These are phyloP conservation scores for Tulasnella sp. DNA, from an alignment of 768 basidiomycete species.

Conservation along the genomic window DNA sequence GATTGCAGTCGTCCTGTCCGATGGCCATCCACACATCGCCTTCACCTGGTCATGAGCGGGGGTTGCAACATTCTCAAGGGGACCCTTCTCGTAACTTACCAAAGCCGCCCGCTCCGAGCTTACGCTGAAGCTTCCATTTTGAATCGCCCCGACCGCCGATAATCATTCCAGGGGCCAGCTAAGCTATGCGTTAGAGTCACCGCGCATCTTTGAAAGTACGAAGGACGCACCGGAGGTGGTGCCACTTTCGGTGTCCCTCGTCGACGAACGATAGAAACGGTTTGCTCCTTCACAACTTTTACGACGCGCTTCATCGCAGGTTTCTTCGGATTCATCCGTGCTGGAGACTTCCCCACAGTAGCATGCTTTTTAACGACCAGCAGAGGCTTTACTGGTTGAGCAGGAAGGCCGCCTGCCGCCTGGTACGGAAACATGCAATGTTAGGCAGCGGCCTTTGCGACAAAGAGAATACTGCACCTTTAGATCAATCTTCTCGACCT, in stretches of 20 bases:
- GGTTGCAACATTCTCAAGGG: background rate
- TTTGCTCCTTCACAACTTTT: background rate
- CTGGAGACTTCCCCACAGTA: background rate
- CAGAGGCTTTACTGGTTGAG: background rate
- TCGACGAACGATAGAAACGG: background rate
- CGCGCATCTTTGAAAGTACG: background rate
- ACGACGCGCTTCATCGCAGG: background rate
- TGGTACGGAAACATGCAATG: background rate
- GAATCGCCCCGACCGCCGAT: background rate
- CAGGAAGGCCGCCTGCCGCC: background rate
- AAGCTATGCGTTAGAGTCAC: background rate
- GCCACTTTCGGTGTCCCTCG: background rate
- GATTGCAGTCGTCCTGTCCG: background rate
- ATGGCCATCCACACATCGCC: slow-evolving; percentile 2
- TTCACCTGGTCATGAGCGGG: background rate
- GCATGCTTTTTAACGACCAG: background rate
- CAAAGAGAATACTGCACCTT: background rate
- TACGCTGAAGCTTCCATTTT: background rate
- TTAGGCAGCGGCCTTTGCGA: background rate
- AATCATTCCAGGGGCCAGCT: background rate
- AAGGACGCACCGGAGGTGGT: background rate
- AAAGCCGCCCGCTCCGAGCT: background rate
- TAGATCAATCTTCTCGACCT: background rate
- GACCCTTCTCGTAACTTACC: background rate
- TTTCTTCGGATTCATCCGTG: background rate